Evolutionary conservation across 495 filamentous ascomycete genomes (phyloP).

Genomic region (Neurospora sp.): DNA sequence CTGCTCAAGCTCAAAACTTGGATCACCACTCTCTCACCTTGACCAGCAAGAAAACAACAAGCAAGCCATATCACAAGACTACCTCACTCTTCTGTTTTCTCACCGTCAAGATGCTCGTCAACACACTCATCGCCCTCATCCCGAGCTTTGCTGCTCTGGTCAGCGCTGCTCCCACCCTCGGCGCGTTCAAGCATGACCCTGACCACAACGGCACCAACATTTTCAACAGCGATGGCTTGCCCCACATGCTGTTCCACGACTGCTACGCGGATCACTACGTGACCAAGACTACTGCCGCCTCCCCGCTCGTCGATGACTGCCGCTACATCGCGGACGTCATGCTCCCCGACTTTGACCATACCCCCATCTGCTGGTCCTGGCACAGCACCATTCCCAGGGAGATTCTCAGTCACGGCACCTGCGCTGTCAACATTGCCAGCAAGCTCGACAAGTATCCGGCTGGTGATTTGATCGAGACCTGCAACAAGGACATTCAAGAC

Average conservation of each 20-base stretch:
- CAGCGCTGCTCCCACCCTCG: background rate
- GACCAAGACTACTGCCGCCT: background rate
- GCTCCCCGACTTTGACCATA: background rate
- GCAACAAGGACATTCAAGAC: background rate
- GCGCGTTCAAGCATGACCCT: background rate
- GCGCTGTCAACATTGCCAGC: background rate
- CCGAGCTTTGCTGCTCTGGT: background rate
- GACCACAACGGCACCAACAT: background rate
- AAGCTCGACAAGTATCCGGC: background rate
- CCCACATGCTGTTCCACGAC: background rate
- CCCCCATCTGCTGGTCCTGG: background rate
- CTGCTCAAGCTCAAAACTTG: background rate
- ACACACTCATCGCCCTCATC: background rate
- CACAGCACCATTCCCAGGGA: background rate
- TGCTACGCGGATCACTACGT: background rate
- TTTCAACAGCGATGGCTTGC: background rate
- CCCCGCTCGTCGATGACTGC: background rate
- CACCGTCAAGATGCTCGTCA: background rate
- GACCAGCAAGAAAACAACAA: background rate
- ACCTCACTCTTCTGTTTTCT: background rate
- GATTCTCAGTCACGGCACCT: background rate
- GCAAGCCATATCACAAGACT: background rate
- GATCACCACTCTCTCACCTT: background rate
- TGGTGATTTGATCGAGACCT: background rate
- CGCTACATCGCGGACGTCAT: background rate